Conservation (phyloP, 176 grass and related monocot genomes). For the Melocanna baccifera region DNA sequence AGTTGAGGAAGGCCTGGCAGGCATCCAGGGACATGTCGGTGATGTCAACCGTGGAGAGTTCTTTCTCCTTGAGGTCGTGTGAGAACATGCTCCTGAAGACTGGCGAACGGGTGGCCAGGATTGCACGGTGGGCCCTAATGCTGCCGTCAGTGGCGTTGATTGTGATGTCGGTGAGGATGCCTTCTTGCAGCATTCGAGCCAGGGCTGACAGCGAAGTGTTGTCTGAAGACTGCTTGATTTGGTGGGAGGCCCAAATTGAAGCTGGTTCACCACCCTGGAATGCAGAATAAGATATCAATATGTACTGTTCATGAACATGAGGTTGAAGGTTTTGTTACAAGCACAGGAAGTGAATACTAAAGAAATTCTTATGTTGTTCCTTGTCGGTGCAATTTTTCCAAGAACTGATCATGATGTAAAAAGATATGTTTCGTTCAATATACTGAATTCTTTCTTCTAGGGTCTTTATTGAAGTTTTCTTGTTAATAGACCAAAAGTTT, state of each 20-base stretch:
- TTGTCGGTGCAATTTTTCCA: neutral
- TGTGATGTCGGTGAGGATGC: conserved; percentile 82
- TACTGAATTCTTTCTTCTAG: neutral
- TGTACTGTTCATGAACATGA: neutral
- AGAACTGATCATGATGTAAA: neutral
- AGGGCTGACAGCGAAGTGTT: conserved; percentile 47
- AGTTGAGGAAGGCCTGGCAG: conserved; percentile 82
- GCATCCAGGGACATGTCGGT: conserved; percentile 78
- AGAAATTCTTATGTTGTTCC: neutral
- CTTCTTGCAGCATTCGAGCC: conserved; percentile 64
- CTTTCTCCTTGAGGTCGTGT: conserved; percentile 88
- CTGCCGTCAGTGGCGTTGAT: conserved; percentile 72
- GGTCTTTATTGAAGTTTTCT: neutral
- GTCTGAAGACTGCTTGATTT: conserved; percentile 55
- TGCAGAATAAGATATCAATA: neutral
- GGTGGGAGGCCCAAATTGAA: conserved; percentile 70
- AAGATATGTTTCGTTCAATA: neutral
- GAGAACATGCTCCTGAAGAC: conserved; percentile 97
- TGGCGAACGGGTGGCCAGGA: conserved; percentile 62
- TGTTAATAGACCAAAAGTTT: neutral
- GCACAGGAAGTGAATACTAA: neutral
- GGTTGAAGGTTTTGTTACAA: neutral
- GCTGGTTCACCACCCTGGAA: conserved; percentile 77
- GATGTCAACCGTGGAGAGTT: conserved; percentile 71
- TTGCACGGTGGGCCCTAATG: conserved; percentile 74